Evolutionary conservation across 2,329 filamentous ascomycete species (phyloP), one percentile per base, ranked within the genome.

Genomic region (Claviceps sp.): DNA sequence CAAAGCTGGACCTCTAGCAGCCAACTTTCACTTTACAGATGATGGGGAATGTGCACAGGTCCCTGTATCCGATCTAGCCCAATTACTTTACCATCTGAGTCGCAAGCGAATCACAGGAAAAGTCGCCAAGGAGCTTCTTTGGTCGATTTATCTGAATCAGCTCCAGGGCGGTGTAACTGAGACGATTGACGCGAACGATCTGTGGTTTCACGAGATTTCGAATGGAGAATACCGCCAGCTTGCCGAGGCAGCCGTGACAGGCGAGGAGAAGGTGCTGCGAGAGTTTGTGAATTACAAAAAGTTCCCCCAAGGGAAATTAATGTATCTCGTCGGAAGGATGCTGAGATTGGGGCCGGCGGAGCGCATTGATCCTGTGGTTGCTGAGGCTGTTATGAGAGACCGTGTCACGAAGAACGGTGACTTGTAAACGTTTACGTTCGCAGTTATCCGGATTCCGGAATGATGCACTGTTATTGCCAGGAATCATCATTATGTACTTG

Each of bases 321-420:
- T 80, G 77, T 81, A 73, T 57, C 66, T 81, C 2, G 73, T 81
- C 5, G 78, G 78, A 20, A 77, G 74, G 63, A 76, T 82, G 74
- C 74, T 82, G 67, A 68, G 70, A 4, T 59, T 72, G 1, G 78
- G 77, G 0, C 70, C 71, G 3, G 72, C 77, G 45, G 76, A 78
- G 60, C 67, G 74, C 30, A 79, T 80, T 54, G 73, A 79, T 50
- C 77, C 78, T 1, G 64, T 64, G 24, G 72, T 65, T 30, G 78
- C 76, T 0, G 74, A 79, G 63, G 64, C 58, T 14, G 65, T 73
- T 1, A 68, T 81, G 67, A 63, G 63, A 49, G 55, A 56, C 26
- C 63, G 61, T 53, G 59, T 69, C 7, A 60, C 62, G 20, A 41
- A n/a, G 9, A 38, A 34, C 30, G 30, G 30, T 34, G 8, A 34